A percentile compares a stretch with the other conserved stretches of the same genome.
Conservation (phyloP, 495 filamentous ascomycete genomes). For the Endocarpon pusillum region DNA sequence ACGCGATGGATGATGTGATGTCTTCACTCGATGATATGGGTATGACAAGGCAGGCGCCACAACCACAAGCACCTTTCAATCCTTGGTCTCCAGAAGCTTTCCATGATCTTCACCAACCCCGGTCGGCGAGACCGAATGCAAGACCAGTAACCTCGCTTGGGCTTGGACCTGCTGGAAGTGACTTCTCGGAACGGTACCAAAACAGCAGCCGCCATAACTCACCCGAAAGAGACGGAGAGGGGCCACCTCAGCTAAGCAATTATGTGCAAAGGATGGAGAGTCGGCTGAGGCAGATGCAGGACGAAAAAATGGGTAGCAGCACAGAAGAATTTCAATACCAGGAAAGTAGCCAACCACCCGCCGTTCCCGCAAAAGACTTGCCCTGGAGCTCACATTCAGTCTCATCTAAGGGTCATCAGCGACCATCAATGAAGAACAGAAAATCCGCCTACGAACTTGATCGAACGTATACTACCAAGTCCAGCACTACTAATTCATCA, state of each 20-base stretch:
- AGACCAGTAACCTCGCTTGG: slow-evolving; percentile 62
- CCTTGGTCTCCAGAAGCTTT: slow-evolving; percentile 91
- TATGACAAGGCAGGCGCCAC: slow-evolving; percentile 33
- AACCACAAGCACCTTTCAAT: slow-evolving; percentile 40
- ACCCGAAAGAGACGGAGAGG: slow-evolving; percentile 32
- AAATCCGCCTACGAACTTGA: slow-evolving; percentile 78
- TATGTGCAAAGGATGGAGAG: slow-evolving; percentile 84
- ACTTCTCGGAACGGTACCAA: slow-evolving; percentile 32
- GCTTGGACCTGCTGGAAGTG: slow-evolving; percentile 32
- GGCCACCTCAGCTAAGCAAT: slow-evolving; percentile 55
- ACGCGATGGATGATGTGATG: slow-evolving; percentile 98
- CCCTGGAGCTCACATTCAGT: slow-evolving; percentile 25
- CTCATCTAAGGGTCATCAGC: slow-evolving; percentile 25
- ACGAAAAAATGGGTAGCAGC: slow-evolving; percentile 35
- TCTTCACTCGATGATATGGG: slow-evolving; percentile 85
- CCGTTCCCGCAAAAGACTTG: slow-evolving; percentile 24
- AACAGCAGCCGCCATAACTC: slow-evolving; percentile 21
- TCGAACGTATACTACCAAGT: slow-evolving; percentile 73
- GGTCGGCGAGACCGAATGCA: slow-evolving; percentile 13
- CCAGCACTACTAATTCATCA: slow-evolving; percentile 59
- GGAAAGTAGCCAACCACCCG: slow-evolving; percentile 17
- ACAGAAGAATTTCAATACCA: slow-evolving; percentile 20
- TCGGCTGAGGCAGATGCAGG: slow-evolving; percentile 53
- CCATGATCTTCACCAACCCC: slow-evolving; percentile 35
- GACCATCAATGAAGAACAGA: slow-evolving; percentile 33